Base-by-base conservation (phyloP, 495 filamentous ascomycete species). In the Bathelium albidoporum region DNA sequence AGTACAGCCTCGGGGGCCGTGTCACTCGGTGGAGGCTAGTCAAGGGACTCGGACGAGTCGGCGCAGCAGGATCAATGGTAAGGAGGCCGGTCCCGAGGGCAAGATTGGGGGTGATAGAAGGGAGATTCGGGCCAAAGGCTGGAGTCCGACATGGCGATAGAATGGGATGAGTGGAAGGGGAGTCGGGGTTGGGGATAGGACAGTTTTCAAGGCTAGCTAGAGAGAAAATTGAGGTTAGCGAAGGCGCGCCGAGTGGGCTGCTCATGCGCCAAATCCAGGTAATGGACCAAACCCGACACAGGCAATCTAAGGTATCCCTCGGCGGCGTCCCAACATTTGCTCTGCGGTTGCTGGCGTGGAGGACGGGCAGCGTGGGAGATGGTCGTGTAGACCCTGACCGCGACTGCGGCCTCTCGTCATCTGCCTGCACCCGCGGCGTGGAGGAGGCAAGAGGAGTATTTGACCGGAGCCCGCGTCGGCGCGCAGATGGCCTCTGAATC, bases 171-270 rank as follows among this genome's bases (percentile, higher is more conserved):
- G 49, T 55, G 49, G 20, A 55, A 55, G 49, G 49, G 49, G 24
- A 55, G 49, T 29, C 24, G 24, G 49, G 49, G 49, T 55, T 28
- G 49, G 49, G 49, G 49, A 55, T 12, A 16, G 22, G 24, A 26
- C 12, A 20, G 12, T 55, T 55, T 55, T 55, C 49, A 55, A 55
- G 24, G 49, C 49, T 55, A 12, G 49, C 22, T 29, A 55, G 24
- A 29, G 24, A 29, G 49, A 55, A 55, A 55, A 55, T 55, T 55
- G 49, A 55, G 49, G 49, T 55, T 55, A 55, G 49, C 49, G 22
- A 55, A 55, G 49, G 49, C 49, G 24, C 22, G 49, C 49, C 49
- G 44, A 49, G 44, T 49, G 44, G 44, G 44, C 44, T 16, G 44
- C 44, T 28, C 49, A 26, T 28, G 49, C 49, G 49, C 24, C 49